Base-by-base conservation (phyloP, 768 basidiomycete genomes). In the Termitomyces sp. region DNA sequence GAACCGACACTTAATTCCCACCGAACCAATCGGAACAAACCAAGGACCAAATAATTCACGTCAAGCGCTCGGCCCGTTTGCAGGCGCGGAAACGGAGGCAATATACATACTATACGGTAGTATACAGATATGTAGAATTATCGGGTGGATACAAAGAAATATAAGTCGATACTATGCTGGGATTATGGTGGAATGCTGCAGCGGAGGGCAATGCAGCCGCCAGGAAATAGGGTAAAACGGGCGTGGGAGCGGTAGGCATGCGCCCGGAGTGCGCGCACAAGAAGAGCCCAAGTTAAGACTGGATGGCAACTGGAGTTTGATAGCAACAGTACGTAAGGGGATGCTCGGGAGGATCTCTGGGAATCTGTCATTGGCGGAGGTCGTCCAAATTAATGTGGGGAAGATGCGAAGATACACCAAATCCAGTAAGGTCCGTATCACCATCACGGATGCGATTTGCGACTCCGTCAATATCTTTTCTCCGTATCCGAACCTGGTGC, bases 21-120 rank as follows among this genome's bases (percentile, higher is more conserved):
- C 82, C 83, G 83, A 81, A 59, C 80, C 83, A 83, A 83, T 83
- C 83, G 82, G 83, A 81, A 76, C 71, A 73, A 73, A 65, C 60
- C 69, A 70, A 71, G 69, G 71, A 70, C 59, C 70, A 66, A 63
- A 64, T 60, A 62, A 33, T 56, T 56, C 53, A 60, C 35, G 56
- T 59, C 56, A 59, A 56, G 32, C 40, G 55, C 59, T 58, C 60
- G 58, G 61, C 50, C 57, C 55, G 46, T 54, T 40, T 36, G 43
- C 32, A 23, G 43, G 47, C 45, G 52, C 53, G 60, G 56, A 56
- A 56, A 47, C 53, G 50, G 62, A 58, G 45, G 48, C 53, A 59
- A 59, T 61, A 56, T n/a, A n/a, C n/a, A n/a, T n/a, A n/a, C n/a
- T n/a, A n/a, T n/a, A n/a, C n/a, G n/a, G n/a, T 22, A 61, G n/a